A percentile compares a stretch with the other conserved stretches of the same genome.
Evolutionary conservation across 2,329 filamentous ascomycete species (phyloP).

Genomic region (Fusarium sp.): DNA sequence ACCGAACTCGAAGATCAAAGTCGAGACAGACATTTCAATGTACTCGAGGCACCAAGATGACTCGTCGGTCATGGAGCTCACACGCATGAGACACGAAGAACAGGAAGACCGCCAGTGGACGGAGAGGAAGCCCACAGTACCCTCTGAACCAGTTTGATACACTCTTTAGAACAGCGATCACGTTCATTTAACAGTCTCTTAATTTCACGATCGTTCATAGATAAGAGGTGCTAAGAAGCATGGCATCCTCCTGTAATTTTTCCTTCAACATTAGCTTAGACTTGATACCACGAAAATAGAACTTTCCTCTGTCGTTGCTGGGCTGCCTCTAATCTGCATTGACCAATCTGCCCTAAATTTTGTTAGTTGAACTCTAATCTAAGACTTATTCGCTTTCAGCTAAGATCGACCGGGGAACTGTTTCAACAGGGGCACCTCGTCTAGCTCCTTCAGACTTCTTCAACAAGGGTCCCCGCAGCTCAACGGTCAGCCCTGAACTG

Average conservation of each 20-base stretch:
- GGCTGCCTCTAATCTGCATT: neutral
- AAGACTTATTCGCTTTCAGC: neutral
- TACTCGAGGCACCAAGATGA: constrained; percentile 8
- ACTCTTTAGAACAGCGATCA: neutral
- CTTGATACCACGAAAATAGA: neutral
- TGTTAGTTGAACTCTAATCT: neutral
- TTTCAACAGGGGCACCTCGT: neutral
- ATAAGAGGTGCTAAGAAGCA: neutral
- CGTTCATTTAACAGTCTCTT: neutral
- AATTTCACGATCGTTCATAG: neutral
- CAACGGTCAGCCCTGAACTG: constrained; percentile 14
- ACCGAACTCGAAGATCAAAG: neutral
- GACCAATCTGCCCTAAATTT: neutral
- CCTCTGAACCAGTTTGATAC: constrained; percentile 14
- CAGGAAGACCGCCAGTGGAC: constrained; percentile 5
- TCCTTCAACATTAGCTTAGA: neutral
- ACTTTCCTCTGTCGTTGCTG: neutral
- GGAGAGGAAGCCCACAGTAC: constrained; percentile 11
- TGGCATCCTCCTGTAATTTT: neutral
- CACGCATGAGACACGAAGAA: neutral
- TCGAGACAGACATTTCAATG: neutral
- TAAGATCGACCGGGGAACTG: constrained; percentile 7
- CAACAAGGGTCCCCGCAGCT: neutral
- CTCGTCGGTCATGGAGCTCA: constrained; percentile 19
- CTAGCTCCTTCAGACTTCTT: constrained; percentile 2